Base-by-base conservation (phyloP, 441 rosid genomes). In the Erodium texanum region DNA sequence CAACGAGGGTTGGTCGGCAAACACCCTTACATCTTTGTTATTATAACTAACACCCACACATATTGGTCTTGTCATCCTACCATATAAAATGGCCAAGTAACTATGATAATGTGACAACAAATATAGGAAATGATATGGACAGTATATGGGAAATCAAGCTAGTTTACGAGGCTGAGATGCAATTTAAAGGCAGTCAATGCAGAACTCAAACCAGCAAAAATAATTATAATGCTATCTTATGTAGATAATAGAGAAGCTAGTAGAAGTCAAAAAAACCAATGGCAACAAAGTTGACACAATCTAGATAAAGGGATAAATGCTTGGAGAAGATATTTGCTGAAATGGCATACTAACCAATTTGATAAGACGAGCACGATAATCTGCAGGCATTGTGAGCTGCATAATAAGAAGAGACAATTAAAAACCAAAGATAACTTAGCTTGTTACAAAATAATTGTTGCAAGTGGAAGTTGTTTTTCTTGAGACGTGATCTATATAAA, bases 361-460 rank as follows among this genome's bases (percentile, higher is more conserved):
- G 64, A 85, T 78, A 65, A 96, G 87, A 61, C 97, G 98, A 67
- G 80, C 68, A 20, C 97, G 97, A 45, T 80, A 84, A 72, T 96
- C 99, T 66, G 93, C 98, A 0, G 91, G 84, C 87, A 93, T 81
- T 24, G 93, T 88, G 54, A 90, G 87, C 99, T 96, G 90, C 85
- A 83, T 81, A 71, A 68, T 2, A 68, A 73, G 61, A 20, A 66
- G 59, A 7, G 16, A 70, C 41, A 66, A 68, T 65, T 68, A 73
- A 64, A 15, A 74, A 15, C 22, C 32, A 62, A 62, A 24, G 18
- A 62, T 62, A 27, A 62, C 5, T 61, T 24, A 62, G 65, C 15
- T 62, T 62, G 65, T 62, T 24, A 18, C 65, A 62, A 62, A 24
- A 62, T 14, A 24, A 24, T 24, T 61, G n/a, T 9, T 24, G 3